A percentile compares a stretch with the other conserved stretches of the same genome.
These are phyloP conservation scores for Coemansia sp. DNA, from an alignment of 192 early-diverging fungal genomes.

Conservation along the genomic window DNA sequence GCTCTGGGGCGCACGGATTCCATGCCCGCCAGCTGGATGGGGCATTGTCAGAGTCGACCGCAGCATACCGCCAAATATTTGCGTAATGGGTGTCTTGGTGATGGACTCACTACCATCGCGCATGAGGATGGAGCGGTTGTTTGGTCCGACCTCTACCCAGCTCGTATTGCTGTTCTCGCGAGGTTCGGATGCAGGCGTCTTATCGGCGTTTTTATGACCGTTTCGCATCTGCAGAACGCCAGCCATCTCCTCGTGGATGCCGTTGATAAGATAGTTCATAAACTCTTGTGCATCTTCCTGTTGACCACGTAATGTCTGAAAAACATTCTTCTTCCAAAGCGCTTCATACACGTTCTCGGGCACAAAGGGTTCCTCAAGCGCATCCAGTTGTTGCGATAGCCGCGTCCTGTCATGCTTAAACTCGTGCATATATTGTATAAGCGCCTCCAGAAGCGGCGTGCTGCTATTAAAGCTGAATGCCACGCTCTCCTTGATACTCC, in stretches of 20 bases:
- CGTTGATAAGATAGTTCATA: constrained; percentile 88
- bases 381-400: constrained; percentile 49
- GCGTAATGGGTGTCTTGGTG: constrained; percentile 72
- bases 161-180: constrained; percentile 37
- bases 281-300: constrained; percentile 99
- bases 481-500: constrained; percentile 61
- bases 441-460: constrained; percentile 82
- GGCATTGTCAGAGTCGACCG: constrained; percentile 75
- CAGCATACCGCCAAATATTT: constrained; percentile 82
- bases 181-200: background rate
- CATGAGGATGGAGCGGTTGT: constrained; percentile 58
- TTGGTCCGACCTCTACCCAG: constrained; percentile 91
- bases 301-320: constrained; percentile 81
- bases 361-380: constrained; percentile 72
- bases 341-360: constrained; percentile 94
- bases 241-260: constrained; percentile 88
- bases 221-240: constrained; percentile 16
- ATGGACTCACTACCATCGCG: constrained; percentile 56
- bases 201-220: background rate
- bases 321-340: constrained; percentile 70
- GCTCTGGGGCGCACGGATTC: constrained; percentile 68
- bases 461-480: constrained; percentile 70
- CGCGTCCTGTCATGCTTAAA: constrained; percentile 41
- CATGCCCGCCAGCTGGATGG: constrained; percentile 13
- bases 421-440: constrained; percentile 56